Conservation (phyloP, 2,329 filamentous ascomycete species). For the Aspergillus sp. region DNA sequence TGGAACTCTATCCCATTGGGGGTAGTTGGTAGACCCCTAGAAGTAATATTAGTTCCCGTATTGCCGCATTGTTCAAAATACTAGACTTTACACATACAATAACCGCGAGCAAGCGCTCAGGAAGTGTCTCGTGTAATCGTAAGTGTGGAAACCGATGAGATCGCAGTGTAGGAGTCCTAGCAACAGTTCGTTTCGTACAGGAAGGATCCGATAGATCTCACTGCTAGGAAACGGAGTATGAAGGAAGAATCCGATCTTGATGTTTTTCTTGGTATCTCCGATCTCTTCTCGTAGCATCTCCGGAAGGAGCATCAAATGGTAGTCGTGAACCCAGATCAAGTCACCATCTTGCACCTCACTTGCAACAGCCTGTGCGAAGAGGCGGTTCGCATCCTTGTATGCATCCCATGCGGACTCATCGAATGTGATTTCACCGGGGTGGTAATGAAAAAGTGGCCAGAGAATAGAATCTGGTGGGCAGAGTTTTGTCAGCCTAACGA, state of each 20-base stretch:
- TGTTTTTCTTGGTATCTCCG: slow-evolving; percentile 75
- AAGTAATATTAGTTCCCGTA: slow-evolving; percentile 14
- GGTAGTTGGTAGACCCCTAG: slow-evolving; percentile 62
- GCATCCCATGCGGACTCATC: slow-evolving; percentile 93
- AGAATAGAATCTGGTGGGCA: slow-evolving; percentile 76
- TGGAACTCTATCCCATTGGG: slow-evolving; percentile 92
- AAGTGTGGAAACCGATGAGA: slow-evolving; percentile 96
- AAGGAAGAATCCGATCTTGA: slow-evolving; percentile 97
- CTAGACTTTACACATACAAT: slow-evolving; percentile 55
- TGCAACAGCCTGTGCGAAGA: slow-evolving; percentile 86
- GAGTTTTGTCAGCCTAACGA: slow-evolving; percentile 14
- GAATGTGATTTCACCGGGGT: slow-evolving; percentile 97
- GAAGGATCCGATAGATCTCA: slow-evolving; percentile 94
- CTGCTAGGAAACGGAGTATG: slow-evolving; percentile 97
- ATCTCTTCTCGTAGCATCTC: slow-evolving; percentile 93
- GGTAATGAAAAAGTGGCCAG: slow-evolving; percentile 98
- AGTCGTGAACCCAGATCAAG: slow-evolving; percentile 97
- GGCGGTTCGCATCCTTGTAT: slow-evolving; percentile 87
- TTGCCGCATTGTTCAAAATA: not conserved
- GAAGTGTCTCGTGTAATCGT: slow-evolving; percentile 98
- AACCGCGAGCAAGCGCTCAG: slow-evolving; percentile 95
- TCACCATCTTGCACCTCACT: slow-evolving; percentile 90
- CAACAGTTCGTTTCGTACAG: slow-evolving; percentile 85
- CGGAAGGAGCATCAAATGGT: slow-evolving; percentile 95
- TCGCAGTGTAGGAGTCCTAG: slow-evolving; percentile 89